These are phyloP conservation scores for Claviceps pusilla DNA, from an alignment of 2,329 filamentous ascomycete species.

Conservation along the genomic window DNA sequence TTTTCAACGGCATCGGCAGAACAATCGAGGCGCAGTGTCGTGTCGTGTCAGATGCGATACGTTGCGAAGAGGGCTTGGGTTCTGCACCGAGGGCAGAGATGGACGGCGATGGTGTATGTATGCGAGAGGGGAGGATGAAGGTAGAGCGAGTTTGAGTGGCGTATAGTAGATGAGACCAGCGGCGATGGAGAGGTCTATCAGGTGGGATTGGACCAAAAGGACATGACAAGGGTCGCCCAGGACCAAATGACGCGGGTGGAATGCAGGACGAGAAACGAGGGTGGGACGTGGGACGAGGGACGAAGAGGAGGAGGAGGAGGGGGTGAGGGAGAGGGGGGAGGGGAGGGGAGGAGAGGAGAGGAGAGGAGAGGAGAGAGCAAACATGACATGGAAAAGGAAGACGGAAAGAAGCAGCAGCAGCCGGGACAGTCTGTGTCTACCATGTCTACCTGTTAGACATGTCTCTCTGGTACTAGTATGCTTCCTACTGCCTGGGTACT, in stretches of 20 bases:
- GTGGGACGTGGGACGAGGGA: not conserved
- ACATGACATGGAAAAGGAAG: not conserved
- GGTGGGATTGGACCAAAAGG: conserved; percentile 2
- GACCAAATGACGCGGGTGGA: conserved; percentile 3
- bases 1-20: not conserved
- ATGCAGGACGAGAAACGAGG: conserved; percentile 2
- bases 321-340: not conserved
- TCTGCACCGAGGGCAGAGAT: conserved; percentile 2
- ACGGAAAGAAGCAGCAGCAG: not conserved
- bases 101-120: conserved; percentile 1
- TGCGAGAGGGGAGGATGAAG: conserved; percentile 1
- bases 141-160: conserved; percentile 1
- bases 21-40: not conserved
- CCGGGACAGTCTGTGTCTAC: not conserved
- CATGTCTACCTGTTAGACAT: too few relatives aligned
- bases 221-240: conserved; percentile 1
- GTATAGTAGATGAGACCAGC: not conserved
- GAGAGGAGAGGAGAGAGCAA: not conserved
- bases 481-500: too few relatives aligned
- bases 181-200: not conserved
- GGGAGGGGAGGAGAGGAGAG: not conserved
- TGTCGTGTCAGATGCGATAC: not conserved
- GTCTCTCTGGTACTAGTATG: too few relatives aligned
- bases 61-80: not conserved
- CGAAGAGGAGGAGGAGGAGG: not conserved